Percentiles rank a stretch among this genome's conserved stretches.
Evolutionary conservation across 2,329 filamentous ascomycete genomes (phyloP).

Genomic region (Penicillium brasilianum): DNA sequence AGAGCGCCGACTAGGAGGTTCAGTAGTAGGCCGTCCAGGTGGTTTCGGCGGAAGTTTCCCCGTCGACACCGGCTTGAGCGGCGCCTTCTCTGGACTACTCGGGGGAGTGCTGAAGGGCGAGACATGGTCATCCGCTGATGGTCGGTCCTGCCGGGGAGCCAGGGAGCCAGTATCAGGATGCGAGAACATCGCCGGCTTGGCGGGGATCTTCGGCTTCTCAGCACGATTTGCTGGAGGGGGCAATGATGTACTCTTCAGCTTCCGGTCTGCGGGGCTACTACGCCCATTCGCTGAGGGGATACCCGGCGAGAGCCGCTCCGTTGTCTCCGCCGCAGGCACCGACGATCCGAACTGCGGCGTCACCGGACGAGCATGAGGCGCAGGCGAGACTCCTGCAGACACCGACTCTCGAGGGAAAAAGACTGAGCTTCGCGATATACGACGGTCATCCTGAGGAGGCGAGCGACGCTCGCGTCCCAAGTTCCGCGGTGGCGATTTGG

Average conservation of each 20-base stretch:
- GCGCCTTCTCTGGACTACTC: constrained; percentile 67
- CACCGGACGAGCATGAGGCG: constrained; percentile 33
- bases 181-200: constrained; percentile 48
- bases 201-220: constrained; percentile 73
- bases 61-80: constrained; percentile 39
- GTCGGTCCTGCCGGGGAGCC: constrained; percentile 33
- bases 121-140: constrained; percentile 52
- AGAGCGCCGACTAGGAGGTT: constrained; percentile 34
- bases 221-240: constrained; percentile 81
- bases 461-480: constrained; percentile 27
- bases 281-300: constrained; percentile 18
- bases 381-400: constrained; percentile 28
- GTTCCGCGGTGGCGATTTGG: constrained; percentile 47
- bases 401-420: constrained; percentile 33
- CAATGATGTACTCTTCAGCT: constrained; percentile 49
- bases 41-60: constrained; percentile 21
- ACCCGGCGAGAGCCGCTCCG: constrained; percentile 30
- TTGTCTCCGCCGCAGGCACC: constrained; percentile 24
- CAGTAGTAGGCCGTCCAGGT: constrained; percentile 32
- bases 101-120: constrained; percentile 91
- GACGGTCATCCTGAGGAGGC: constrained; percentile 70
- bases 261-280: constrained; percentile 35
- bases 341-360: constrained; percentile 39
- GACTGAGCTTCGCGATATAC: constrained; percentile 33
- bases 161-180: constrained; percentile 38